phyloP scores from a whole-genome alignment of 257 asterid genomes.

The Penstemon barbatus region DNA sequence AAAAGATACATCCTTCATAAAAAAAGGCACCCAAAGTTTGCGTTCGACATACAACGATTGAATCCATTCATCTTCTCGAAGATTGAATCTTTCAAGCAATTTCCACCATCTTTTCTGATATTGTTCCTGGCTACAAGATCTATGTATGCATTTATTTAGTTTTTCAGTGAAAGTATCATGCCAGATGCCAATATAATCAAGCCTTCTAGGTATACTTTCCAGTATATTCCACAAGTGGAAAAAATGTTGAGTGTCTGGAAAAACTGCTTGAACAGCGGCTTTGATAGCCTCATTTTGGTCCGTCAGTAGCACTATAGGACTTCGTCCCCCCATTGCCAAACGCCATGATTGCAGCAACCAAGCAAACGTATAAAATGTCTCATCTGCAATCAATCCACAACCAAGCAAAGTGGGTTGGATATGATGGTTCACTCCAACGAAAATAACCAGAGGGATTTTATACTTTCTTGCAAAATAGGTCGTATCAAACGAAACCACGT shows the following conservation, averaged over 20 bases:
- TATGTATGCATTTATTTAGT: constrained; percentile 67
- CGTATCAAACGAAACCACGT: constrained; percentile 76
- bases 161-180: constrained; percentile 63
- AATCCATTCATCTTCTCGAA: constrained; percentile 75
- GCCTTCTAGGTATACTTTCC: constrained; percentile 66
- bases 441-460: constrained; percentile 73
- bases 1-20: constrained; percentile 64
- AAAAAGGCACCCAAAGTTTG: constrained; percentile 81
- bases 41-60: constrained; percentile 65
- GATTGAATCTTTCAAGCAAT: constrained; percentile 62
- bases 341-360: constrained; percentile 89
- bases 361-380: constrained; percentile 61
- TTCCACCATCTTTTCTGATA: constrained; percentile 90
- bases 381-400: constrained; percentile 86
- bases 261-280: constrained; percentile 58
- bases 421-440: constrained; percentile 86
- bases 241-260: constrained; percentile 60
- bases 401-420: constrained; percentile 80
- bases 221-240: constrained; percentile 64
- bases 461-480: constrained; percentile 63
- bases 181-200: constrained; percentile 69
- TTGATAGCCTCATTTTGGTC: constrained; percentile 69
- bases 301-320: constrained; percentile 68
- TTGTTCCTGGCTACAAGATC: constrained; percentile 67
- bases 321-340: constrained; percentile 79